Conservation (phyloP, 164 flowering plant species). For the Magnolia changhungtana region DNA sequence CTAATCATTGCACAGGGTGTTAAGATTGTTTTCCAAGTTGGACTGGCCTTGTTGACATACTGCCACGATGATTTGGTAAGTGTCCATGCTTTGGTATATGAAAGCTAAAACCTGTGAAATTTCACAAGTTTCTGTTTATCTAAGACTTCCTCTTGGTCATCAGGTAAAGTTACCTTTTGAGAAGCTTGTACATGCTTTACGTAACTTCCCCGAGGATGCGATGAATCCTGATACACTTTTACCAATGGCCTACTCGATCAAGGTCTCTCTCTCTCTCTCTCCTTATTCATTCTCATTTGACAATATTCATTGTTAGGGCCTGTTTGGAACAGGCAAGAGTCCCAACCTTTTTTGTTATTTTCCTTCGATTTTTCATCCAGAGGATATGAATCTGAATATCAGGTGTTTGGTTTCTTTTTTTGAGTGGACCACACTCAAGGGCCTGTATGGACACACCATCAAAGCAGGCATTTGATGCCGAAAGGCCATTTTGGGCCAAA, state of each 20-base stretch:
- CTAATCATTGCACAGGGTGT: conserved; percentile 59
- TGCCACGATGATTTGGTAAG: conserved; percentile 92
- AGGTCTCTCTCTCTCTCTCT: conserved; percentile 36
- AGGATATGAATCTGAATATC: not conserved
- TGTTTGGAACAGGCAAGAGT: not conserved
- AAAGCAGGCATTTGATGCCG: not conserved
- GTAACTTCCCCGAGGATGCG: conserved; percentile 92
- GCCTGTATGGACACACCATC: too few relatives aligned
- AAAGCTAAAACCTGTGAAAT: not conserved
- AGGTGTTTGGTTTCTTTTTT: not conserved
- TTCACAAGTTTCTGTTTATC: conserved; percentile 5
- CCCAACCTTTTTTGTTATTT: not conserved
- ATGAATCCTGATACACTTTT: conserved; percentile 84
- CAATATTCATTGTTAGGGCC: not conserved
- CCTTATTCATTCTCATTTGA: not conserved
- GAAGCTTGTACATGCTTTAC: conserved; percentile 83
- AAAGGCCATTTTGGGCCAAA: not conserved
- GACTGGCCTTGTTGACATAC: conserved; percentile 80
- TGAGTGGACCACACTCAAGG: too few relatives aligned
- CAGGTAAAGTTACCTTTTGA: conserved; percentile 89
- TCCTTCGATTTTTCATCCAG: not conserved
- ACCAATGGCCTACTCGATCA: conserved; percentile 91
- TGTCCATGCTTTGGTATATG: conserved; percentile 2
- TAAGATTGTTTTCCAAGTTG: conserved; percentile 86
- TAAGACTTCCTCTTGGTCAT: conserved; percentile 9